Base-by-base conservation (phyloP, 169 alveolate species). In the Besnoitia besnoiti region DNA sequence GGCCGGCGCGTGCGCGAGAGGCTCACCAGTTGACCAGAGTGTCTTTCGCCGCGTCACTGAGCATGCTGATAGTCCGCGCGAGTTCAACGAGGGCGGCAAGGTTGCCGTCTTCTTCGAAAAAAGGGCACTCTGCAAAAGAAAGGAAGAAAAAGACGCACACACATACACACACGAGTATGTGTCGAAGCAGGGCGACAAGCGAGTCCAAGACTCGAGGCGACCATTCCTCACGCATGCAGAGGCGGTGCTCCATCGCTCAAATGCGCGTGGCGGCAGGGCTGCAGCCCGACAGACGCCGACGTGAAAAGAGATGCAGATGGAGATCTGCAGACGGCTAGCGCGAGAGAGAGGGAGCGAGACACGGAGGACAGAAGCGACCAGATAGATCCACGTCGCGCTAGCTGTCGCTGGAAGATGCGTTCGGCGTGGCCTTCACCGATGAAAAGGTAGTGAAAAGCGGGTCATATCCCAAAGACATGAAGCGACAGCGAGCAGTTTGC, bases 51-150 rank as follows among this genome's bases (percentile, higher is more conserved):
- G 35, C 87, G 33, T 77, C 87, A 5, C 19, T 5, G 14, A 77
- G 87, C 87, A 77, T 19, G 87, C 87, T 77, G 39, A 77, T 55
- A 77, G 87, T 77, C 3, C 87, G 87, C 39, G 40, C 87, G 19
- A 77, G 59, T 44, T 77, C 87, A 8, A 77, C 37, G 44, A 77
- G 59, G 7, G 87, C 21, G 1, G 40, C 19, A 30, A 42, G 30
- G 37, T 42, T 5, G n/a, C 59, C 59, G 37, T 77, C 87, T 42
- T 77, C 87, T 40, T 77, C 87, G 35, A 39, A 40, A 55, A 77
- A 77, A 27, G 87, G 87, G 33, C 87, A 77, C 37, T 44, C 87
- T 77, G 87, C 5, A 39, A 12, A 39, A 30, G 40, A 27, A n/a
- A 8, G 21, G 39, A 7, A 67, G 4, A 7, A 30, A 67, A 30